phyloP scores from a whole-genome alignment of 164 flowering plant species.

The Nelumbo lutea region DNA sequence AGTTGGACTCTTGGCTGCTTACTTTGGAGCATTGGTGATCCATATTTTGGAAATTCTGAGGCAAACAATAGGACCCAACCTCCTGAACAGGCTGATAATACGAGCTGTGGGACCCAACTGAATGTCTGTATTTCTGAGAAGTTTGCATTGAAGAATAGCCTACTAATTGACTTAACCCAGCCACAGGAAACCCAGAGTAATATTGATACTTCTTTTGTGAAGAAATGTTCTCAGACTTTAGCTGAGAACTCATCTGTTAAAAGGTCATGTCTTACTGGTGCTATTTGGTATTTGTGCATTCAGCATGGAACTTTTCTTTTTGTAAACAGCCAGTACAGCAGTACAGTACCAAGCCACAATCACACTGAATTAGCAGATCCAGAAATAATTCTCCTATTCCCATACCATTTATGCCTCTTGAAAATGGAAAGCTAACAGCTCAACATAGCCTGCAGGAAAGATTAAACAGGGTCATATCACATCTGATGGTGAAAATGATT shows the following conservation, averaged over 20 bases:
- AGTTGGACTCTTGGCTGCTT: conserved; percentile 20
- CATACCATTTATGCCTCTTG: neutral
- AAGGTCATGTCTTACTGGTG: neutral
- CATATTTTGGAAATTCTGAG: conserved; percentile 13
- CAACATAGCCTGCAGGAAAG: neutral
- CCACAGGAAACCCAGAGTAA: conserved; percentile 4
- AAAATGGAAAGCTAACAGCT: neutral
- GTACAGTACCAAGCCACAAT: neutral
- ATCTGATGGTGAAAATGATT: neutral
- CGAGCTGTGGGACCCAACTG: conserved; percentile 17
- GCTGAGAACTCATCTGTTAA: conserved; percentile 8
- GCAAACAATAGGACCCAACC: conserved; percentile 19
- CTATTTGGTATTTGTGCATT: neutral
- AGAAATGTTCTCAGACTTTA: conserved; percentile 1
- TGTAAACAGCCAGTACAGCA: neutral
- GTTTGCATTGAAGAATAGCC: conserved; percentile 27
- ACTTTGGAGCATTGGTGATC: conserved; percentile 25
- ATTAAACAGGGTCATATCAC: neutral
- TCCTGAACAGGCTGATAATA: conserved; percentile 28
- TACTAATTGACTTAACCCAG: conserved; percentile 2
- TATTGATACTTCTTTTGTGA: conserved; percentile 10
- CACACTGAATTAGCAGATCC: neutral
- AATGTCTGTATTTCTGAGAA: conserved; percentile 25
- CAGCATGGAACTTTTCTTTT: neutral
- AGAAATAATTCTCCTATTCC: neutral